Evolutionary conservation across 2,329 filamentous ascomycete genomes (phyloP).

Genomic region (Aureobasidium mangrovei): DNA sequence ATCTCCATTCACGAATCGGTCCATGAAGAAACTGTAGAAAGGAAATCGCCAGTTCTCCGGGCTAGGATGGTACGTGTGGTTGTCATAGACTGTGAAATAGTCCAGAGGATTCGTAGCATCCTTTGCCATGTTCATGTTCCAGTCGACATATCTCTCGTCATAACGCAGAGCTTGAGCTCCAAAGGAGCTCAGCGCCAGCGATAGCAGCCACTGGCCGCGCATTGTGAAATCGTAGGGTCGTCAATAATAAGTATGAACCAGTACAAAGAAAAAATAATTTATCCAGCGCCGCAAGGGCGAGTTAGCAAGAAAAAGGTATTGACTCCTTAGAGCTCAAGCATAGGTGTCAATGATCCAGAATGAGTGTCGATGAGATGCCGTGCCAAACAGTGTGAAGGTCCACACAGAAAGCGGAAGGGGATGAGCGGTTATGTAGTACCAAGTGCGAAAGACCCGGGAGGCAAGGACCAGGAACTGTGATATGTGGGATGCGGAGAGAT

Average conservation of each 20-base stretch:
- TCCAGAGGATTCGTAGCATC: slow-evolving; percentile 47
- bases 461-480: slow-evolving; percentile 1
- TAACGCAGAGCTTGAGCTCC: slow-evolving; percentile 26
- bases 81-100: slow-evolving; percentile 49
- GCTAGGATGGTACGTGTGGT: slow-evolving; percentile 45
- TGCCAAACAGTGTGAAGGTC: background rate
- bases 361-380: background rate
- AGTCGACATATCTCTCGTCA: slow-evolving; percentile 42
- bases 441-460: background rate
- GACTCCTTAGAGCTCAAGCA: slow-evolving; percentile 1
- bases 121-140: slow-evolving; percentile 54
- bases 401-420: background rate
- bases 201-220: slow-evolving; percentile 6
- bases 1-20: slow-evolving; percentile 57
- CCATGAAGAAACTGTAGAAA: slow-evolving; percentile 56
- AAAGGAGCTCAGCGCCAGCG: background rate
- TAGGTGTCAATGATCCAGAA: background rate
- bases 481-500: slow-evolving; percentile 4
- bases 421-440: slow-evolving; percentile 8
- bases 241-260: background rate
- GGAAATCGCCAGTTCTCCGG: slow-evolving; percentile 57
- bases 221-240: slow-evolving; percentile 7
- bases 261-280: background rate
- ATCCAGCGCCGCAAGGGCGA: slow-evolving; percentile 9
- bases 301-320: background rate